Conservation (phyloP, 768 basidiomycete genomes). For the Crassisporium funariophilum region DNA sequence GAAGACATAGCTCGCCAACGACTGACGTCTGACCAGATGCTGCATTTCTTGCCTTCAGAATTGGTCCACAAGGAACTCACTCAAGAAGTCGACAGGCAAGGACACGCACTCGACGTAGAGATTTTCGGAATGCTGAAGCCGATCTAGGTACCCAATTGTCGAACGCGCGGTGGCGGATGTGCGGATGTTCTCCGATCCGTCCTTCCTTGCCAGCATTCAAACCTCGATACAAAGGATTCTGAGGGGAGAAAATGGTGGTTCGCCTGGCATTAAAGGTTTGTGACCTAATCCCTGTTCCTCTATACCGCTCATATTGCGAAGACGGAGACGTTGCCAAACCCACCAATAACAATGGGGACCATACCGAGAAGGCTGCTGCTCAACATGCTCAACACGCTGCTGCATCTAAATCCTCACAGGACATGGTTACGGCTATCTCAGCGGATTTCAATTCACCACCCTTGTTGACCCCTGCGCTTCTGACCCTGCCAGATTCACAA, state of each 20-base stretch:
- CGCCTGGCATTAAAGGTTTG: conserved; percentile 16
- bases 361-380: conserved; percentile 7
- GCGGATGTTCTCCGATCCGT: conserved; percentile 48
- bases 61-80: conserved; percentile 60
- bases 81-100: conserved; percentile 72
- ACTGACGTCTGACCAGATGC: conserved; percentile 53
- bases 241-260: conserved; percentile 34
- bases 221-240: conserved; percentile 48
- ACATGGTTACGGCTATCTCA: neutral
- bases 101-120: neutral
- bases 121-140: neutral
- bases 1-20: conserved; percentile 63
- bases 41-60: conserved; percentile 55
- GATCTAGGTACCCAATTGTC: conserved; percentile 60
- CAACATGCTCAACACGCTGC: conserved; percentile 4
- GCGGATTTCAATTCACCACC: neutral
- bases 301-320: neutral
- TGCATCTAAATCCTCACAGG: neutral
- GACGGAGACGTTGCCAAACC: conserved; percentile 1
- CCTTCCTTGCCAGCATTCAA: conserved; percentile 46
- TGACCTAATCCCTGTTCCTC: neutral
- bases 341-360: conserved; percentile 7
- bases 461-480: neutral
- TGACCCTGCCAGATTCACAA: neutral
- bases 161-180: conserved; percentile 61